A percentile compares a stretch with the other conserved stretches of the same genome.
Evolutionary conservation across 768 basidiomycete species (phyloP).

Genomic region (Tulasnella calospora): DNA sequence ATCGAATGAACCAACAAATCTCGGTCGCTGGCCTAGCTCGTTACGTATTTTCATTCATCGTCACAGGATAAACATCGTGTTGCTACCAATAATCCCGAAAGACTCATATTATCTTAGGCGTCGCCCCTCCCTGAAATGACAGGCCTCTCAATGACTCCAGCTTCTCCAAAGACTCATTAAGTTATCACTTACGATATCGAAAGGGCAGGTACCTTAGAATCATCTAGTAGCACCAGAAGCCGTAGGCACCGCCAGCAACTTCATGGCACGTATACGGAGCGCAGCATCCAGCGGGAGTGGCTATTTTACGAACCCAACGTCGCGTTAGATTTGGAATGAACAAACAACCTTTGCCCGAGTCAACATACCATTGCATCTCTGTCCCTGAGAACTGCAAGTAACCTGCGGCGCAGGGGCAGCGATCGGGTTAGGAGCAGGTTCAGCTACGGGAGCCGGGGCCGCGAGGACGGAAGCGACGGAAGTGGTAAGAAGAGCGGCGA

Average conservation of each 20-base stretch:
- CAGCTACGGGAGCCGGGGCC: neutral
- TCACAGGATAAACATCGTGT: neutral
- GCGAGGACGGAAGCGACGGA: slow-evolving; percentile 2
- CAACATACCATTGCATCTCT: neutral
- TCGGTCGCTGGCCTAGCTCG: neutral
- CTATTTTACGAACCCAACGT: neutral
- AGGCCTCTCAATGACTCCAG: neutral
- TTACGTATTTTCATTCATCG: neutral
- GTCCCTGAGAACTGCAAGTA: neutral
- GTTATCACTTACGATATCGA: neutral
- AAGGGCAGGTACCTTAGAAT: neutral
- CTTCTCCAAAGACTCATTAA: neutral
- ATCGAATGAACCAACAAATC: neutral
- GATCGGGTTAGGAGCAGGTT: neutral
- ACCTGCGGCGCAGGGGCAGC: neutral
- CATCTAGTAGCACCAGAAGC: neutral
- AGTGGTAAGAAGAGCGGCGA: neutral
- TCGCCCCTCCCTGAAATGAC: no score
- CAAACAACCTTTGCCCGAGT: neutral
- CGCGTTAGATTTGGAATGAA: no score
- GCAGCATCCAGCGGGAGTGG: neutral
- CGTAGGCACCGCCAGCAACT: neutral
- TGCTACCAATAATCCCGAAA: neutral
- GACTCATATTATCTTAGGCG: no score
- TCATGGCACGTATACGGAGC: neutral